Base-by-base conservation (phyloP, 257 asterid species). In the Salvia hispanica region DNA sequence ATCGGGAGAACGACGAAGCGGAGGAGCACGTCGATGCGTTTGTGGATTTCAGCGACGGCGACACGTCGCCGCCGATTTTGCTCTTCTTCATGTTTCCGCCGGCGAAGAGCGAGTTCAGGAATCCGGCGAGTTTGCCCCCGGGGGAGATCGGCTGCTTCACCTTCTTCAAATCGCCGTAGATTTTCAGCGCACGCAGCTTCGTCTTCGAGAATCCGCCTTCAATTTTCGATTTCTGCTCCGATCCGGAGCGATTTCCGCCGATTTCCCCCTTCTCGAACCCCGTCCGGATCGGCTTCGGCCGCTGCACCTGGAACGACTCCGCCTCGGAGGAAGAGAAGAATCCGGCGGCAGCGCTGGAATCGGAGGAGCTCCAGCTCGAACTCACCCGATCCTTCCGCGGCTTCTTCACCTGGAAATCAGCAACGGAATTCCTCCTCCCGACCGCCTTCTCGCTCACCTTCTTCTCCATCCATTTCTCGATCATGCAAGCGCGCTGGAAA, bases 381-480 rank as follows among this genome's bases (percentile, higher is more conserved):
- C 72, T 82, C 66, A 58, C 76, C 58, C 83, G 78, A 43, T 79
- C 74, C 13, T 79, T 83, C 64, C 72, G 66, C 39, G 57, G 72
- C 54, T 79, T 82, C 33, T 79, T 76, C 48, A 34, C 70, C 44
- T 72, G 85, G n/a, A 81, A 65, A 77, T 88, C 91, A 0, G 79
- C 82, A 5, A 25, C 73, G 33, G 91, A 84, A 63, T 82, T 85
- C 58, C 92, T 67, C 44, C 95, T 52, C 0, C 67, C 75, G 15
- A 68, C 77, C 2, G 14, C 81, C 46, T 82, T 82, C 11, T 79
- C 85, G 48, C 58, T 71, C 4, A 11, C 82, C 75, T 83, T 84
- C 76, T 91, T 83, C 77, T 86, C 94, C 94, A 86, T 90, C 97
- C 97, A 93, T 50, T 86, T 88, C 84, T 93, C 97, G 47, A 90